Conservation (phyloP, 2,329 filamentous ascomycete genomes). For the Geosmithia putterillii region DNA sequence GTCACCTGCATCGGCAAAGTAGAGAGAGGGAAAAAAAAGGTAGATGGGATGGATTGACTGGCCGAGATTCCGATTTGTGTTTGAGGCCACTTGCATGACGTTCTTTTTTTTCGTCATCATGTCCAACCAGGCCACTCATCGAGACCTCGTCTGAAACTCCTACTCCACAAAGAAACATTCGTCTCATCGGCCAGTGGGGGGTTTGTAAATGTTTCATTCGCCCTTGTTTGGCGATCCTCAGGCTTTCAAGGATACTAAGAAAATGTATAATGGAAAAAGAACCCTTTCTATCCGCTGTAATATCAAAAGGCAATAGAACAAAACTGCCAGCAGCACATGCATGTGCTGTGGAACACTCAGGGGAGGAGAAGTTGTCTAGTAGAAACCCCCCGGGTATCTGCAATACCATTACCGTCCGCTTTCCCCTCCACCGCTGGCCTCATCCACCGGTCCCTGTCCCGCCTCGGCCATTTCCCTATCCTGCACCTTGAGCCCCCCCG, state of each 20-base stretch:
- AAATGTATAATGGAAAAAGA: not conserved
- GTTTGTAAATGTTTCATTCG: not conserved
- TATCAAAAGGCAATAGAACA: not conserved
- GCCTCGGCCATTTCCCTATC: slow-evolving; percentile 7
- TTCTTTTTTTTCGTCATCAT: not conserved
- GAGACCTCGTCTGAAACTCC: not conserved
- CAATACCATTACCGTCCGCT: not conserved
- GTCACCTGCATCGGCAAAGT: not conserved
- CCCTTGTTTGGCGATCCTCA: not conserved
- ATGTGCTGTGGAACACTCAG: too few relatives aligned
- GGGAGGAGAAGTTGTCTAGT: too few relatives aligned
- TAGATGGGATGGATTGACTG: too few relatives aligned
- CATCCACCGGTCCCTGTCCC: slow-evolving; percentile 6
- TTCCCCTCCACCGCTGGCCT: slow-evolving; percentile 7
- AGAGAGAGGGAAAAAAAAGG: too few relatives aligned
- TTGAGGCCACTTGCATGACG: not conserved
- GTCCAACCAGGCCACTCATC: not conserved
- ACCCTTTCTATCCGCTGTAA: not conserved
- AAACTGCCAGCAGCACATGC: not conserved
- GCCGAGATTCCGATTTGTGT: too few relatives aligned
- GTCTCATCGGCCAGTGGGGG: too few relatives aligned
- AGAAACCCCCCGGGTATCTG: too few relatives aligned
- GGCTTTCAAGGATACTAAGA: not conserved
- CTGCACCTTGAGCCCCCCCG: slow-evolving; percentile 2
- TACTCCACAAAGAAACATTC: not conserved